Conservation (phyloP, 2,329 filamentous ascomycete species). For the Ampelomyces quisqualis region DNA sequence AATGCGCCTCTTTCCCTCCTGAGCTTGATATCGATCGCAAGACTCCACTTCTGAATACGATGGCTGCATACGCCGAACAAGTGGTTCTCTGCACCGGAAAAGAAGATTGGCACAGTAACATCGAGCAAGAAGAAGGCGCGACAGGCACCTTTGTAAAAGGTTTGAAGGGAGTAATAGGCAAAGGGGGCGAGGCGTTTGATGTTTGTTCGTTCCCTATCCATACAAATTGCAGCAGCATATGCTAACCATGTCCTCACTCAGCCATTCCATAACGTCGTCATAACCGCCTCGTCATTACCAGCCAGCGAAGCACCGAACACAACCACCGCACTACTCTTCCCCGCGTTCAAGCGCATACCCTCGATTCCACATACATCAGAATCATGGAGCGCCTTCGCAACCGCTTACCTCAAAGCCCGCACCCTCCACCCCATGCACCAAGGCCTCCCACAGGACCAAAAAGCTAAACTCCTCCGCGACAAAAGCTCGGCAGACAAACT, state of each 20-base stretch:
- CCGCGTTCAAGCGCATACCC: conserved; percentile 78
- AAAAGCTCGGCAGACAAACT: conserved; percentile 52
- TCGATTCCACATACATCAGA: conserved; percentile 65
- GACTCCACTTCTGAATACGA: conserved; percentile 70
- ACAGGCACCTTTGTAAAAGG: conserved; percentile 62
- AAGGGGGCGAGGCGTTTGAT: conserved; percentile 48
- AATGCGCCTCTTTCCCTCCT: conserved; percentile 66
- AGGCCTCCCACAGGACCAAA: conserved; percentile 55
- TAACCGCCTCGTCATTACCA: conserved; percentile 72
- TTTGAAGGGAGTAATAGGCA: conserved; percentile 59
- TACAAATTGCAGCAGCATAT: neutral
- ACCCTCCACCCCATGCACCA: conserved; percentile 64
- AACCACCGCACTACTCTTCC: conserved; percentile 66
- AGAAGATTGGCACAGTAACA: conserved; percentile 76
- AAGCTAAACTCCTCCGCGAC: conserved; percentile 50
- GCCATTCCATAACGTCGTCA: conserved; percentile 80
- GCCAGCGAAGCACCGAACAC: conserved; percentile 35
- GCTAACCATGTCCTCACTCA: conserved; percentile 42
- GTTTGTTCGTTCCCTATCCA: conserved; percentile 44
- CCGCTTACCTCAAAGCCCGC: conserved; percentile 65
- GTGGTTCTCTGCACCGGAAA: conserved; percentile 80
- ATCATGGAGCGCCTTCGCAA: conserved; percentile 58
- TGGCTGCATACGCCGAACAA: conserved; percentile 77
- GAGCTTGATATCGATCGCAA: conserved; percentile 74
- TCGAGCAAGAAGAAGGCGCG: conserved; percentile 72